phyloP scores from a whole-genome alignment of 257 asterid species.

The Oldenlandia corymbosa region DNA sequence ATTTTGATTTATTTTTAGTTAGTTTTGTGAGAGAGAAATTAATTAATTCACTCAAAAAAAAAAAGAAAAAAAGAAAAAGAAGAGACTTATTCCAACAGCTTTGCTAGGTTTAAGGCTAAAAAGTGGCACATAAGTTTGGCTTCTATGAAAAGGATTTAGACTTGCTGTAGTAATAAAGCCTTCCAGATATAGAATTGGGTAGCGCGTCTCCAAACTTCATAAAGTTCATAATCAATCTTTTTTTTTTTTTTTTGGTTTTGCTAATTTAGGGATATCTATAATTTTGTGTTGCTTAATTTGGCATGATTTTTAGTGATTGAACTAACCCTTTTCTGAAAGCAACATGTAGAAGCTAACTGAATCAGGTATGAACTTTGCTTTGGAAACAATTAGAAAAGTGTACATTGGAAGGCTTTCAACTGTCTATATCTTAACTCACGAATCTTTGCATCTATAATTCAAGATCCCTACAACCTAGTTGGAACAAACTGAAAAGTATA shows the following conservation, averaged over 20 bases:
- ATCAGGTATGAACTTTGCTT: not conserved
- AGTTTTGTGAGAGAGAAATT: no score
- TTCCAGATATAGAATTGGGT: not conserved
- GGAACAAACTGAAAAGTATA: no score
- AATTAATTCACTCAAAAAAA: no score
- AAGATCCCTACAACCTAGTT: no score
- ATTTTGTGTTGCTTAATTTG: no score
- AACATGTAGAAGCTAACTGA: slow-evolving; percentile 1
- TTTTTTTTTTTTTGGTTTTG: no score
- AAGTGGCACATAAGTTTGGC: slow-evolving; percentile 25
- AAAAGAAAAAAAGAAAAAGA: slow-evolving; percentile 12
- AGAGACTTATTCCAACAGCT: slow-evolving; percentile 19
- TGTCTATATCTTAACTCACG: not conserved
- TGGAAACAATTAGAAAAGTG: not conserved
- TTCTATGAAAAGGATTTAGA: slow-evolving; percentile 14
- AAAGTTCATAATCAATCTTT: no score
- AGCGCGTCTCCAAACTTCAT: not conserved
- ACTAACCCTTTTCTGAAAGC: not conserved
- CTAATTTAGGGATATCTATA: no score
- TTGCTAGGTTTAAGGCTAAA: slow-evolving; percentile 38
- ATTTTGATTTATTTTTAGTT: slow-evolving; percentile 6
- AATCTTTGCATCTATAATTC: no score
- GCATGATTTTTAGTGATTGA: slow-evolving; percentile 15
- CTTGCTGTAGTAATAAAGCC: not conserved
- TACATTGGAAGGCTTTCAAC: not conserved